These are phyloP conservation scores for Euphorbia lathyris DNA, from an alignment of 345 rosid species.

Conservation along the genomic window DNA sequence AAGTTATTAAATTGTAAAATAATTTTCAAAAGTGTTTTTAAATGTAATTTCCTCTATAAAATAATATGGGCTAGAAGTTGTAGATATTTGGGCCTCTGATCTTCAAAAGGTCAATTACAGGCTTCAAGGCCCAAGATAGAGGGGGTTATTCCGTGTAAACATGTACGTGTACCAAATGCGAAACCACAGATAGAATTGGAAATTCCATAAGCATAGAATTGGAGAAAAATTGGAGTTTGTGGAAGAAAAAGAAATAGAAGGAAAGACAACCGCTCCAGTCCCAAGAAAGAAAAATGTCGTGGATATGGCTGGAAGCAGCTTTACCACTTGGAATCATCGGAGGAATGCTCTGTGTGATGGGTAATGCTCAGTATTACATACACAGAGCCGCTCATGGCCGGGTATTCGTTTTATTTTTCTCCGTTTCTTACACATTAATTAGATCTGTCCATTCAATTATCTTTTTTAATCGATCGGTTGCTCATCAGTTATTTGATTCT, in stretches of 20 bases:
- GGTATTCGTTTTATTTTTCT: constrained; percentile 19
- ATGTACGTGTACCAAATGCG: background rate
- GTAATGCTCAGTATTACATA: constrained; percentile 83
- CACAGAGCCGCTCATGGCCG: constrained; percentile 92
- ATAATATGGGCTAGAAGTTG: background rate
- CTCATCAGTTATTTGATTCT: constrained; percentile 4
- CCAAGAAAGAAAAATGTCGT: constrained; percentile 42
- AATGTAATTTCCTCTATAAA: no score
- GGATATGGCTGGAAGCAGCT: constrained; percentile 73
- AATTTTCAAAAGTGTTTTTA: no score
- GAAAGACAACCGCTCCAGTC: background rate
- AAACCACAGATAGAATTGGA: no score
- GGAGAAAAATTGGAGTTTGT: background rate
- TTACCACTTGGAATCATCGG: constrained; percentile 92
- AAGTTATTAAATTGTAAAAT: no score
- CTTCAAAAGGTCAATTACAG: no score
- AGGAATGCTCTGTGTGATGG: constrained; percentile 81
- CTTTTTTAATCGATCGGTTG: background rate
- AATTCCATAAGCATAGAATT: background rate
- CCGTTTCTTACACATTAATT: background rate
- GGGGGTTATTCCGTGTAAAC: background rate
- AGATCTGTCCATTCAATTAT: constrained; percentile 8
- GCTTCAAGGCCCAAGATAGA: background rate
- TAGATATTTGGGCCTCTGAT: background rate
- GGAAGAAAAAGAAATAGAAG: background rate